These are phyloP conservation scores for Cryptococcus neoformans DNA, from an alignment of 1,284 basidiomycete species.

Conservation along the genomic window DNA sequence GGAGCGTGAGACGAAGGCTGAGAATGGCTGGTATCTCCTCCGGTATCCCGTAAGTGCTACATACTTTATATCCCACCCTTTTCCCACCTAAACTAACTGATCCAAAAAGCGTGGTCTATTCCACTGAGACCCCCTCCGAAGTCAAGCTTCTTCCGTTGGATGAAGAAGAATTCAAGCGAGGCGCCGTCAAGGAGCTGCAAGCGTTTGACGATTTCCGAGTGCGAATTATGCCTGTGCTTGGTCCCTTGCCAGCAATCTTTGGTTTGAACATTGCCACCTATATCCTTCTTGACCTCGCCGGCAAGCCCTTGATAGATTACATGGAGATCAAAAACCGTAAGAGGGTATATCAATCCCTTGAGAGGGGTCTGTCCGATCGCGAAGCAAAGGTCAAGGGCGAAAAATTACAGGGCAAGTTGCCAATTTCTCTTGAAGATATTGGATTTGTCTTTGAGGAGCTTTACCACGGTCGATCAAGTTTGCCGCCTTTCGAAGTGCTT, in stretches of 20 bases:
- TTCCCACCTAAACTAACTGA: neutral
- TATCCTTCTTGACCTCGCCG: constrained; percentile 76
- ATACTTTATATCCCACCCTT: neutral
- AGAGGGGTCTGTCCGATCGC: constrained; percentile 67
- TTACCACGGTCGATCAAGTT: constrained; percentile 69
- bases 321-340: constrained; percentile 76
- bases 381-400: constrained; percentile 21
- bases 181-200: constrained; percentile 83
- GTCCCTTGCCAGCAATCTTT: constrained; percentile 81
- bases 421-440: constrained; percentile 76
- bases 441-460: constrained; percentile 83
- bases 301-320: constrained; percentile 75
- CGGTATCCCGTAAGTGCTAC: constrained; percentile 63
- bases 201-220: constrained; percentile 91
- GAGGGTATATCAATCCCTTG: constrained; percentile 79
- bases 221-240: constrained; percentile 52
- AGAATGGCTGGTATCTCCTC: constrained; percentile 65
- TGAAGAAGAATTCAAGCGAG: constrained; percentile 89
- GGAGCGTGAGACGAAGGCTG: constrained; percentile 78
- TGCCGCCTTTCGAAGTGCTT: constrained; percentile 73
- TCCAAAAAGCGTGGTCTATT: constrained; percentile 74
- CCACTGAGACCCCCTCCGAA: constrained; percentile 83
- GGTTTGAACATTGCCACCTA: constrained; percentile 85
- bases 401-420: constrained; percentile 49
- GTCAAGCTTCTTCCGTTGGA: constrained; percentile 85